Evolutionary conservation across 2,329 filamentous ascomycete genomes (phyloP).

Genomic region (Phyllosticta citriasiana): DNA sequence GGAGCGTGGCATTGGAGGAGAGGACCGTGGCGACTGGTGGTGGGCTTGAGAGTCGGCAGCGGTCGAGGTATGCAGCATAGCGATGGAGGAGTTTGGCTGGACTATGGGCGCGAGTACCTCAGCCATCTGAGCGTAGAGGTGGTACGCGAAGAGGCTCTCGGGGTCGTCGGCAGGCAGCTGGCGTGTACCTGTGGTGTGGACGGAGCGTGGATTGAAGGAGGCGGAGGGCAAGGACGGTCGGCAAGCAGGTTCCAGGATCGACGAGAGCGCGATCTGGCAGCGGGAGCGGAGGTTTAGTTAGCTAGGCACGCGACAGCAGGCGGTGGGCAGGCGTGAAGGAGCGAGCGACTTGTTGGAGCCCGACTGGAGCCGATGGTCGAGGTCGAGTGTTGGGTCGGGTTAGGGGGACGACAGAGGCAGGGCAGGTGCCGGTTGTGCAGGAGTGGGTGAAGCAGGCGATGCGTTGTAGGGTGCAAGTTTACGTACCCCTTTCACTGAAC

Average conservation of each 20-base stretch:
- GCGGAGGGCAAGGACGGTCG: constrained; percentile 15
- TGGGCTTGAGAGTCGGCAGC: constrained; percentile 36
- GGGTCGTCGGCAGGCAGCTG: constrained; percentile 13
- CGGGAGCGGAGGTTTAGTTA: neutral
- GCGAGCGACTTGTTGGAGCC: neutral
- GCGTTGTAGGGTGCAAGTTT: constrained; percentile 14
- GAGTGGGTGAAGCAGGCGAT: constrained; percentile 16
- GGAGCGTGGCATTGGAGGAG: constrained; percentile 31
- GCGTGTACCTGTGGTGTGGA: constrained; percentile 12
- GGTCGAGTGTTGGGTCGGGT: constrained; percentile 1
- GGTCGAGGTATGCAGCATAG: constrained; percentile 41
- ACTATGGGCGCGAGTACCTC: constrained; percentile 39
- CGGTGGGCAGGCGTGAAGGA: constrained; percentile 7
- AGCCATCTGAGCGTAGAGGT: constrained; percentile 26
- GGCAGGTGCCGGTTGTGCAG: constrained; percentile 14
- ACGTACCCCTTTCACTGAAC: constrained; percentile 19
- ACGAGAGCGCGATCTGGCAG: constrained; percentile 3
- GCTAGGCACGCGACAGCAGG: constrained; percentile 5
- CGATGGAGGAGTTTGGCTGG: constrained; percentile 37
- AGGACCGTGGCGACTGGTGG: constrained; percentile 24
- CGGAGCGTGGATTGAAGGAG: constrained; percentile 13
- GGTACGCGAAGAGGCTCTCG: constrained; percentile 1
- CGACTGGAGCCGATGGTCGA: constrained; percentile 13
- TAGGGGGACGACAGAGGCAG: constrained; percentile 9
- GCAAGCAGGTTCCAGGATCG: constrained; percentile 12